Base-by-base conservation (phyloP, 176 grass and related monocot genomes). In the Avena insularis region DNA sequence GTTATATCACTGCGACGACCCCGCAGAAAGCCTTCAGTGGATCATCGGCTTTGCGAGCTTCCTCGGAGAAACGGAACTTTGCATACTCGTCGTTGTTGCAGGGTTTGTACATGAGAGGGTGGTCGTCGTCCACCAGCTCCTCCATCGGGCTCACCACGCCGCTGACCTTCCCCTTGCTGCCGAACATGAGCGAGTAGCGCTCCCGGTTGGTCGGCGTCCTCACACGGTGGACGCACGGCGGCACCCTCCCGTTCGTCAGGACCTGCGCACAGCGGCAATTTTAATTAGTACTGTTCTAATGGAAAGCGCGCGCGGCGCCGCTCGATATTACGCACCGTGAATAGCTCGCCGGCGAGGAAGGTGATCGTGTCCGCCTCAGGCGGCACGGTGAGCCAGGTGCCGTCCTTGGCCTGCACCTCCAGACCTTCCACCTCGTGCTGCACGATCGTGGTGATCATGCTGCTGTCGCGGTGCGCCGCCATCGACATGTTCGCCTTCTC, bases 401-500 rank as follows among this genome's bases (percentile, higher is more conserved):
- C 29, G 13, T 67, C 13, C 64, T 35, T 1, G 14, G 64, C 64
- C 64, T 21, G 13, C 65, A 68, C 25, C 80, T 84, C 81, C n/a
- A 88, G 79, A 8, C 79, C 71, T 46, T 88, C 79, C 33, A 83
- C 79, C n/a, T 68, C 79, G 71, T 88, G 79, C 81, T 88, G 87
- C 74, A 83, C 62, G 73, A 84, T 79, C 38, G 19, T 27, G 23
- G 74, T 61, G 49, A 71, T 54, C 80, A 78, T 79, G 87, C 36
- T 17, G 73, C 50, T 45, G 81, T 89, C 87, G 63, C 38, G 62
- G 81, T 89, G 87, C 38, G 82, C 59, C 4, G 50, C 15, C 78
- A 82, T 75, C 27, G 86, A 87, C 78, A 75, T 12, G 56, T 58
- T 20, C 6, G 8, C 19, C 27, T 19, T 5, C 45, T 25, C 69